Evolutionary conservation across 106 monocot species (phyloP).

Genomic region (Narthecium ossifragum): DNA sequence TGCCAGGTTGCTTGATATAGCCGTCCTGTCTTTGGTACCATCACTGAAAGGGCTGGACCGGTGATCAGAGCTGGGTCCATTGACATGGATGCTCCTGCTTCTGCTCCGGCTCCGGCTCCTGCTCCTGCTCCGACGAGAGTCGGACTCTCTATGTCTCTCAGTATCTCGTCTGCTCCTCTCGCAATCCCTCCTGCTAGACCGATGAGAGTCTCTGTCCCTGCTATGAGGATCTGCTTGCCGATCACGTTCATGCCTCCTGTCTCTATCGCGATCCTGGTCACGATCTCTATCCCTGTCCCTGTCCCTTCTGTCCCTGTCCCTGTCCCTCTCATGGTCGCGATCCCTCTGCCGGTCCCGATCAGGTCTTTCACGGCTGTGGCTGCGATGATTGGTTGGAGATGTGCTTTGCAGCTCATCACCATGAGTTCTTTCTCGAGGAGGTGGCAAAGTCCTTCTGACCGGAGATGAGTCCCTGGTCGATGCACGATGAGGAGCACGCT

Average conservation of each 20-base stretch:
- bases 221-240: slow-evolving; percentile 27
- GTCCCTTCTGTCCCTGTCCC: slow-evolving; percentile 18
- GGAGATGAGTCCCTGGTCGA: slow-evolving; percentile 90
- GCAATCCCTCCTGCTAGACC: not conserved
- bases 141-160: slow-evolving; percentile 17
- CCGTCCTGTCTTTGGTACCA: slow-evolving; percentile 38
- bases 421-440: slow-evolving; percentile 25
- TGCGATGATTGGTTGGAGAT: slow-evolving; percentile 16
- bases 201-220: slow-evolving; percentile 17
- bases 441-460: slow-evolving; percentile 48
- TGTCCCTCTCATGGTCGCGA: slow-evolving; percentile 7
- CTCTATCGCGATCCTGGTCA: slow-evolving; percentile 9
- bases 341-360: slow-evolving; percentile 28
- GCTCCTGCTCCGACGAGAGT: slow-evolving; percentile 33
- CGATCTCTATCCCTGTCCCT: slow-evolving; percentile 17
- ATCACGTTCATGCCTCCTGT: slow-evolving; percentile 21
- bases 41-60: slow-evolving; percentile 44
- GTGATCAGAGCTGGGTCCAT: slow-evolving; percentile 11
- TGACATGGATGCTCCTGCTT: slow-evolving; percentile 22
- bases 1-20: slow-evolving; percentile 52
- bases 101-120: slow-evolving; percentile 46
- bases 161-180: slow-evolving; percentile 23
- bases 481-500: slow-evolving; percentile 89
- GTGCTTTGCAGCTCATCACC: slow-evolving; percentile 24
- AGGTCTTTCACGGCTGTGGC: slow-evolving; percentile 23